These are phyloP conservation scores for Bryopsis sp. DNA, from an alignment of 139 green algal genomes.

Conservation along the genomic window DNA sequence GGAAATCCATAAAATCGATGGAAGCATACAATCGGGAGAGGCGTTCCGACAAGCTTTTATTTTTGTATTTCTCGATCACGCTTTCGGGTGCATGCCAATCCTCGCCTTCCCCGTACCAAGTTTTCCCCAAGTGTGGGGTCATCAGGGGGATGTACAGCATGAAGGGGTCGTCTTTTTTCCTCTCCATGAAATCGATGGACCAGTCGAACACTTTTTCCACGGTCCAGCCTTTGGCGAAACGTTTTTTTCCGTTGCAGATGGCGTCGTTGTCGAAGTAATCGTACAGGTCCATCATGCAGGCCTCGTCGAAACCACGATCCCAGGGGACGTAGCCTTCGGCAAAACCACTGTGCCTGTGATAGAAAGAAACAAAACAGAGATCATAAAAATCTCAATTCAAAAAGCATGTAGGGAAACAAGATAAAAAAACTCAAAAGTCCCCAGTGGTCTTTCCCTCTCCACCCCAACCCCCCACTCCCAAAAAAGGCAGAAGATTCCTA, in stretches of 20 bases:
- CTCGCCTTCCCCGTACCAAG: background rate
- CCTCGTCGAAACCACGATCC: slow-evolving; percentile 1
- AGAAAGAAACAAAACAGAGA: too few relatives aligned
- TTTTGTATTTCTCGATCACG: background rate
- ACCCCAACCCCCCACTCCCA: too few relatives aligned
- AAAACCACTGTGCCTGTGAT: slow-evolving; percentile 5
- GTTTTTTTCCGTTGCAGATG: background rate
- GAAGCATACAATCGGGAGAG: background rate
- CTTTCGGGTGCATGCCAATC: background rate
- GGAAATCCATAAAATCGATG: background rate
- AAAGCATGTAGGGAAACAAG: too few relatives aligned
- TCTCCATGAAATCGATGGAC: background rate
- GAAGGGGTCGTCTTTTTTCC: background rate
- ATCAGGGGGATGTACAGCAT: background rate
- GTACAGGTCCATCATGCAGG: slow-evolving; percentile 2
- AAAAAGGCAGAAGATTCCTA: too few relatives aligned
- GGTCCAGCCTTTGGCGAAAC: background rate
- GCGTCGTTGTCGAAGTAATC: background rate
- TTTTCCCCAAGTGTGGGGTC: background rate
- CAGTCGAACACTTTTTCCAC: background rate
- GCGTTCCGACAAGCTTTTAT: background rate
- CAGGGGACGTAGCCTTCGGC: background rate
- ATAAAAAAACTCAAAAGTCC: too few relatives aligned
- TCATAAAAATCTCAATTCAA: too few relatives aligned
- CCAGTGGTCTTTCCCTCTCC: too few relatives aligned